Conservation (phyloP, 352 stramenopile species). For the Phytophthora citrophthora region DNA sequence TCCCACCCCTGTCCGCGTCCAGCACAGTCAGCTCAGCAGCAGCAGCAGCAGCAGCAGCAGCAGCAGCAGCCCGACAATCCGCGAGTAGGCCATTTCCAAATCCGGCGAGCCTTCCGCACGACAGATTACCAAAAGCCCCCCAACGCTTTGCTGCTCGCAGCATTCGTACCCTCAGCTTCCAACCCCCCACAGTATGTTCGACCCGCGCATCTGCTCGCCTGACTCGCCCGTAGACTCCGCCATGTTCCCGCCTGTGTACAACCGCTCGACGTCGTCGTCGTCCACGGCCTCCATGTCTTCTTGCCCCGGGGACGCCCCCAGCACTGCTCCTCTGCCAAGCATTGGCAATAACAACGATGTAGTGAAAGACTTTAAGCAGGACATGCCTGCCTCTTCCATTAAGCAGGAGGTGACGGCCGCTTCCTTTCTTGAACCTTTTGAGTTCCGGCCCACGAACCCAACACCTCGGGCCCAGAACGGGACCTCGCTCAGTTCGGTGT, state of each 20-base stretch:
- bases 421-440: conserved; percentile 62
- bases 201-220: conserved; percentile 37
- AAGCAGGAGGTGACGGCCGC: conserved; percentile 30
- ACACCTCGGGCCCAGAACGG: conserved; percentile 30
- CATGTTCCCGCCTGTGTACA: conserved; percentile 75
- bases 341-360: conserved; percentile 5
- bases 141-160: conserved; percentile 42
- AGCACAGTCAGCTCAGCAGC: conserved; percentile 20
- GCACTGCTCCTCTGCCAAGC: conserved; percentile 3
- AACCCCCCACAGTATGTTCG: conserved; percentile 34
- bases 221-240: conserved; percentile 76
- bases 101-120: conserved; percentile 46
- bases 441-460: conserved; percentile 47
- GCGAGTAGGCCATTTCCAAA: conserved; percentile 41
- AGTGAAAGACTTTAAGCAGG: conserved; percentile 14
- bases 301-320: conserved; percentile 17
- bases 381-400: conserved; percentile 17
- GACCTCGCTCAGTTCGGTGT: conserved; percentile 75
- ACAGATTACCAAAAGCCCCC: conserved; percentile 39
- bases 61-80: neutral
- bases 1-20: conserved; percentile 16
- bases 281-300: conserved; percentile 30
- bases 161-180: conserved; percentile 40
- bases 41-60: neutral
- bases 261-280: conserved; percentile 43